phyloP scores from a whole-genome alignment of 2,329 filamentous ascomycete genomes.

The Davidsoniella virescens region DNA sequence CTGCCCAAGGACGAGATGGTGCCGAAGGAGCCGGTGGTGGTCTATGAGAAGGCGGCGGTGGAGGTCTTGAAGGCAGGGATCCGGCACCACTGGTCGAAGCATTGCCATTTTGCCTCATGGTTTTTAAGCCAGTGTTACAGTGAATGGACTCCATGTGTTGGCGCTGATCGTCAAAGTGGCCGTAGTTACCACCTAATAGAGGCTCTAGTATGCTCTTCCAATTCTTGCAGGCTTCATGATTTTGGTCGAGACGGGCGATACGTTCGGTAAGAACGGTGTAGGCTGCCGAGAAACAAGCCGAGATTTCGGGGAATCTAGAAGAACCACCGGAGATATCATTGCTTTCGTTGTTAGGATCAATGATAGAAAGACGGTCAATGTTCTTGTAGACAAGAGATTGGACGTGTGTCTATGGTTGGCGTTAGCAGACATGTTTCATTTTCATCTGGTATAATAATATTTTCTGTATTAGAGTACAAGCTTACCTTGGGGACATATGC shows the following conservation, averaged over 20 bases:
- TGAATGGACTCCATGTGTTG: conserved; percentile 5
- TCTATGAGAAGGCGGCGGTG: conserved; percentile 1
- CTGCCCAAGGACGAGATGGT: background rate
- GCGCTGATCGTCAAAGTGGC: conserved; percentile 13
- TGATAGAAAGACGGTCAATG: conserved; percentile 59
- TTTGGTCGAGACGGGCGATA: conserved; percentile 34
- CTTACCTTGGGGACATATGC: conserved; percentile 61
- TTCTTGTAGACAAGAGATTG: conserved; percentile 38
- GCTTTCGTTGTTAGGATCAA: conserved; percentile 69
- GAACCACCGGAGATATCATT: conserved; percentile 92
- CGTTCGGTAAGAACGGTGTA: conserved; percentile 38
- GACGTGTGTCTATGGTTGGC: conserved; percentile 25
- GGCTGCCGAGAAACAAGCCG: conserved; percentile 53
- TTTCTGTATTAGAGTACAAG: background rate
- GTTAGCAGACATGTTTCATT: conserved; percentile 8
- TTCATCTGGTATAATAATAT: background rate
- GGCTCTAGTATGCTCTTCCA: conserved; percentile 12
- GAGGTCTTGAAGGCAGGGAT: conserved; percentile 7
- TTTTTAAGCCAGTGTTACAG: conserved; percentile 1
- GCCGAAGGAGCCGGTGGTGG: conserved; percentile 9
- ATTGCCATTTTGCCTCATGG: background rate
- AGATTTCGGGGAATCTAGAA: conserved; percentile 48
- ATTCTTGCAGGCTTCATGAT: conserved; percentile 11
- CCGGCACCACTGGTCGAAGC: background rate
- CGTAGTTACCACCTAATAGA: conserved; percentile 14